Evolutionary conservation across 2,329 filamentous ascomycete species (phyloP), one percentile per base, ranked within the genome.

Genomic region (Rhinocladiella mackenziei): DNA sequence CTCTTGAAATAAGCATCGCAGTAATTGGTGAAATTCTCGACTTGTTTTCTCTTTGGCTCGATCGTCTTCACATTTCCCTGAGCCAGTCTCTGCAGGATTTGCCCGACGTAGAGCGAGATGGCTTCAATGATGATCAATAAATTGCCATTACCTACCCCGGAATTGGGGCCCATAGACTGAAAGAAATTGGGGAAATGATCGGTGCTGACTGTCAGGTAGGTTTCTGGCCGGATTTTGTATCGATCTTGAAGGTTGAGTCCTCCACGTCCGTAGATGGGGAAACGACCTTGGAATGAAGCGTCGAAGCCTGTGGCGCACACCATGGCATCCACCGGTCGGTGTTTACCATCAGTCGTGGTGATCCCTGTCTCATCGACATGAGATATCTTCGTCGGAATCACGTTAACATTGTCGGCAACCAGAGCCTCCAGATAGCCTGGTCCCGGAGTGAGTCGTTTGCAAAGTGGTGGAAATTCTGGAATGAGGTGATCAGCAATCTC

Each of bases 21-120:
- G 56, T 70, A 75, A n/a, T 61, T 63, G 28, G 62, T 63, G 58
- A 73, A 77, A 52, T 75, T 71, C 20, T 64, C 57, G n/a, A 75
- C 66, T 10, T 66, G 58, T 26, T 71, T 64, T 1, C 60, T 48
- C 51, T 65, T 70, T 4, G 73, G 66, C 37, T 69, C 66, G 32
- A 67, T 58, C 25, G 66, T 63, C 15, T 64, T 69, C 51, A 72
- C 70, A 45, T 74, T 57, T 59, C 75, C 75, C 48, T 68, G 67
- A 29, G 72, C 58, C 51, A 70, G 65, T 47, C 67, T 65, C 17
- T 70, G 58, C 30, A 75, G 63, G 50, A 74, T 73, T 48, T 77
- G 74, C 28, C 63, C 69, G 52, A 69, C 47, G 34, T 58, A 58
- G 4, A 17, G 8, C 1, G 48, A 23, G 8, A 54, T 31, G 4